These are phyloP conservation scores for Oropetium thomaeum DNA, from an alignment of 176 grass and related monocot genomes.

Conservation along the genomic window DNA sequence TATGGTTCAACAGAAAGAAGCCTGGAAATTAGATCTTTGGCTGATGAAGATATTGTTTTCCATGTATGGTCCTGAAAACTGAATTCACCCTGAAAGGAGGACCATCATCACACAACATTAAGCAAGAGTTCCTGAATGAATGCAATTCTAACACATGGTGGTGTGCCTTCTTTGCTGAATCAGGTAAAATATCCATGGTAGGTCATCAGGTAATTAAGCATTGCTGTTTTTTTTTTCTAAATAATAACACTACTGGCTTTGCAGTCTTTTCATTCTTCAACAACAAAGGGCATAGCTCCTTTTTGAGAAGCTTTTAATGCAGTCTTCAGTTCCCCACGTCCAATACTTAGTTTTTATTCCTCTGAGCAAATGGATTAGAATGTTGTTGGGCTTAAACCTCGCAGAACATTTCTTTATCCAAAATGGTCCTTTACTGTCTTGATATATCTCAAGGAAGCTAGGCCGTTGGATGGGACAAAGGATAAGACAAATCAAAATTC, in stretches of 20 bases:
- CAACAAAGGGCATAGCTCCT: background rate
- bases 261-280: background rate
- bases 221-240: too few species aligned
- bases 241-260: background rate
- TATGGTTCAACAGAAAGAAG: conserved; percentile 64
- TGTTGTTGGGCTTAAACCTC: too few species aligned
- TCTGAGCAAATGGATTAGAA: too few species aligned
- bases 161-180: conserved; percentile 1
- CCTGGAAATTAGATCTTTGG: conserved; percentile 62
- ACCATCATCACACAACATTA: background rate
- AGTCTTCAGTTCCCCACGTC: too few species aligned
- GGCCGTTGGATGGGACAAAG: too few species aligned
- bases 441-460: too few species aligned
- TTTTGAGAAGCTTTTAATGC: background rate
- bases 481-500: too few species aligned
- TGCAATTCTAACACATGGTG: background rate
- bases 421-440: too few species aligned
- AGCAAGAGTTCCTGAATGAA: background rate
- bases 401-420: too few species aligned
- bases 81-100: conserved; percentile 53
- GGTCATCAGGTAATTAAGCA: background rate
- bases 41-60: conserved; percentile 63
- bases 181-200: background rate
- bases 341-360: too few species aligned
- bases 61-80: conserved; percentile 64